Percentiles rank a stretch among this genome's conserved stretches.
These are phyloP conservation scores for Jamesozyma piceae DNA, from an alignment of 805 yeast species.

Conservation along the genomic window DNA sequence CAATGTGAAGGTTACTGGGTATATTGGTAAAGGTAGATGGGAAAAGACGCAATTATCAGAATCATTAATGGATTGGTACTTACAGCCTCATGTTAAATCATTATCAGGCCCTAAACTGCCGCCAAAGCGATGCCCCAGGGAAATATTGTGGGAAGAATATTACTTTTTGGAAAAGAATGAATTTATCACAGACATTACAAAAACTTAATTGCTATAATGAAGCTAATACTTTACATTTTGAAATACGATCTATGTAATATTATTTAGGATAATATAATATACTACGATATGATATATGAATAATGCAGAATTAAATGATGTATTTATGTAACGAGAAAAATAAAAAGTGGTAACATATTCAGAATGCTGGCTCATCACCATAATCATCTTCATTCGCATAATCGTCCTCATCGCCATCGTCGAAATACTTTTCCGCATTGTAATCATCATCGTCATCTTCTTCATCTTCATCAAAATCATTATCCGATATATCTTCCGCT, in stretches of 20 bases:
- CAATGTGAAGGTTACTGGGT: conserved; percentile 13
- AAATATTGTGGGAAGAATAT: conserved; percentile 20
- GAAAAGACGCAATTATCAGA: conserved; percentile 1
- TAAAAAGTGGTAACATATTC: conserved; percentile 6
- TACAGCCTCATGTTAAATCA: conserved; percentile 8
- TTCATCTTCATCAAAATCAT: conserved; percentile 47
- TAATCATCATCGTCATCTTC: conserved; percentile 50
- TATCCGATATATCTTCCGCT: conserved; percentile 30
- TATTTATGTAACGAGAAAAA: background rate
- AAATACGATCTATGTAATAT: too few species aligned
- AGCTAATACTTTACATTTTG: too few species aligned
- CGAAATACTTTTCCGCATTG: conserved; percentile 42
- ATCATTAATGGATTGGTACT: conserved; percentile 9
- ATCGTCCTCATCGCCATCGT: conserved; percentile 36
- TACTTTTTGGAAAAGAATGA: conserved; percentile 6
- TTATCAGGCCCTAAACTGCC: conserved; percentile 12
- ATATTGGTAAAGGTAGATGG: conserved; percentile 18
- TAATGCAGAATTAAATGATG: background rate
- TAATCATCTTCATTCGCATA: conserved; percentile 28
- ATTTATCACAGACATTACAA: background rate
- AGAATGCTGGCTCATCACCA: conserved; percentile 52
- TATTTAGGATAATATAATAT: too few species aligned
- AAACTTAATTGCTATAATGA: too few species aligned
- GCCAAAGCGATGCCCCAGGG: conserved; percentile 16
- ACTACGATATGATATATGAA: background rate